Evolutionary conservation across 345 rosid genomes (phyloP).

Genomic region (Salix dunnii): DNA sequence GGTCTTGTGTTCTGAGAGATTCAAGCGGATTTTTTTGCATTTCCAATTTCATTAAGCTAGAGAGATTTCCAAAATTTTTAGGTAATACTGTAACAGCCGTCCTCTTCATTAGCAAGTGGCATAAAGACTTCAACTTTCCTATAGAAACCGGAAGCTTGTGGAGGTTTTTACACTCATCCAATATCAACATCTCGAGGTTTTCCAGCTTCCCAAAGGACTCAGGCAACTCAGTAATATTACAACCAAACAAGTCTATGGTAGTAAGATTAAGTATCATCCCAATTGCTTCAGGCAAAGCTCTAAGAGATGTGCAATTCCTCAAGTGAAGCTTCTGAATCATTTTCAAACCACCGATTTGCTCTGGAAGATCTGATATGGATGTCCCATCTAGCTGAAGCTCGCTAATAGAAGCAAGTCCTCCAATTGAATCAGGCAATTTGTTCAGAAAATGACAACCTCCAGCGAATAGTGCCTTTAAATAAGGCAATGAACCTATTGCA

Average conservation of each 20-base stretch:
- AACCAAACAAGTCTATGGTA: constrained; percentile 15
- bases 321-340: constrained; percentile 37
- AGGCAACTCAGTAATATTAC: constrained; percentile 40
- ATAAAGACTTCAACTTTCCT: constrained; percentile 37
- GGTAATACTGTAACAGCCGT: constrained; percentile 45
- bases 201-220: constrained; percentile 48
- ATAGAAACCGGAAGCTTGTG: constrained; percentile 43
- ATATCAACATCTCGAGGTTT: constrained; percentile 31
- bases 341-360: constrained; percentile 38
- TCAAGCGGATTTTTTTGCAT: constrained; percentile 36
- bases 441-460: constrained; percentile 24
- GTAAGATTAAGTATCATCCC: constrained; percentile 40
- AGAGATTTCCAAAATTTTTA: constrained; percentile 41
- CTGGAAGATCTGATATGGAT: constrained; percentile 33
- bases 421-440: constrained; percentile 45
- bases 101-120: constrained; percentile 33
- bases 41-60: constrained; percentile 31
- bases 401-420: constrained; percentile 34
- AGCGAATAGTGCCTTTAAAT: constrained; percentile 26
- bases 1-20: not conserved
- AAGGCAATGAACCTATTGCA: constrained; percentile 41
- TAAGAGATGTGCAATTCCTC: constrained; percentile 17
- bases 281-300: constrained; percentile 36
- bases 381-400: constrained; percentile 22
- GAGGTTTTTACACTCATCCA: constrained; percentile 35